phyloP scores from a whole-genome alignment of 140 eudicot species.

The Stevia rebaudiana region DNA sequence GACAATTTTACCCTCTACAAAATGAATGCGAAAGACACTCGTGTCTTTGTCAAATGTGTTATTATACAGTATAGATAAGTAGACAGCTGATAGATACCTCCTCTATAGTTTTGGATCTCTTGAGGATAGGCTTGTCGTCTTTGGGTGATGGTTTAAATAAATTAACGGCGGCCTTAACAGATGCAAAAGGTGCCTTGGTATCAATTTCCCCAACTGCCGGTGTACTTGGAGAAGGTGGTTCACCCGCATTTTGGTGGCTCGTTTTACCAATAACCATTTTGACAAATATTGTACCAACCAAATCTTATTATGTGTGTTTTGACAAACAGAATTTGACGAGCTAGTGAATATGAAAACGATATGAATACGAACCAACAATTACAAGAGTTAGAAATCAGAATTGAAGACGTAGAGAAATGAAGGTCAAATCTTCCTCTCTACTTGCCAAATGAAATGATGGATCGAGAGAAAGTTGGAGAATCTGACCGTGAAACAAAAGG shows the following conservation, averaged over 20 bases:
- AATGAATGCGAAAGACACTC: no score
- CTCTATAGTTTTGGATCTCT: conserved; percentile 38
- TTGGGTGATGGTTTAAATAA: conserved; percentile 62
- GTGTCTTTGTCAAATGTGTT: no score
- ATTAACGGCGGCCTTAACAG: conserved; percentile 81
- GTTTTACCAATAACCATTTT: conserved; percentile 36
- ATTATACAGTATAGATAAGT: neutral
- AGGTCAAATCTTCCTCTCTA: neutral
- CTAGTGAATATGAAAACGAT: no score
- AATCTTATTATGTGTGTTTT: neutral
- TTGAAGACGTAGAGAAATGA: neutral
- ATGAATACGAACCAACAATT: neutral
- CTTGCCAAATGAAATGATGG: conserved; percentile 9
- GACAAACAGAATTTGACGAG: neutral
- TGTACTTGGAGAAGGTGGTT: conserved; percentile 34
- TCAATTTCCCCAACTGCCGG: conserved; percentile 65
- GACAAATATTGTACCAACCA: conserved; percentile 11
- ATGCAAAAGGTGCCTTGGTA: conserved; percentile 69
- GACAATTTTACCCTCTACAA: no score
- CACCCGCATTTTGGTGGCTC: conserved; percentile 36
- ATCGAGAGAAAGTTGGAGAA: conserved; percentile 10
- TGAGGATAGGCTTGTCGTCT: conserved; percentile 27
- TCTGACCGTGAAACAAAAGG: conserved; percentile 17
- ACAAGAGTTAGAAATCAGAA: no score
- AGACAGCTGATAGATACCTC: conserved; percentile 32